These are phyloP conservation scores for Juglanconis sp. DNA, from an alignment of 2,329 filamentous ascomycete genomes.

Conservation along the genomic window DNA sequence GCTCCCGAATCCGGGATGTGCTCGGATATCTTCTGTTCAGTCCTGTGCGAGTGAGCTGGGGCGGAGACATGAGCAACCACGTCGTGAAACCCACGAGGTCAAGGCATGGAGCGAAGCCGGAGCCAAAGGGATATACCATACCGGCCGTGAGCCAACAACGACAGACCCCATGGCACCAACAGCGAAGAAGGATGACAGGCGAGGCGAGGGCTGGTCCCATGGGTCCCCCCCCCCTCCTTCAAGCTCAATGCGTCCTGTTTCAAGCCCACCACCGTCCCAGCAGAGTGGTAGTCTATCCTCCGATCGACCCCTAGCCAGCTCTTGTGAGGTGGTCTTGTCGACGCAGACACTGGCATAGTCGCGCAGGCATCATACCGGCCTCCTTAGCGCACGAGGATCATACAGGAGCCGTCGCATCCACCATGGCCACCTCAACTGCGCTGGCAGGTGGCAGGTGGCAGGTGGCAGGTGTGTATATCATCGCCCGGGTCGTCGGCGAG, in stretches of 20 bases:
- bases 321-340: neutral
- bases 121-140: neutral
- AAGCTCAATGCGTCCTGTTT: conserved; percentile 1
- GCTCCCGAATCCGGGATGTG: no score
- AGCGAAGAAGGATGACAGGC: neutral
- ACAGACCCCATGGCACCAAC: neutral
- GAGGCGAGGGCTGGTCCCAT: neutral
- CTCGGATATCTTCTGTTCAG: no score
- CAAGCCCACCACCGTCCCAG: neutral
- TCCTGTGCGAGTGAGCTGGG: neutral
- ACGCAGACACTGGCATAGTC: neutral
- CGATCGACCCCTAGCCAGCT: neutral
- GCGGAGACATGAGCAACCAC: no score
- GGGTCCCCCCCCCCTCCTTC: neutral
- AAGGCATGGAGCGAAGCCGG: neutral
- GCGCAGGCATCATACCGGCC: neutral
- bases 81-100: neutral
- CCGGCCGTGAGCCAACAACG: no score
- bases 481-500: neutral
- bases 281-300: neutral
- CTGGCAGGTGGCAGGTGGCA: neutral
- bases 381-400: neutral
- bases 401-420: neutral
- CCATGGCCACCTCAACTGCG: neutral
- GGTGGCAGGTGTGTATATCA: neutral